phyloP scores from a whole-genome alignment of 2,329 filamentous ascomycete species.

The Xylariales sp. region DNA sequence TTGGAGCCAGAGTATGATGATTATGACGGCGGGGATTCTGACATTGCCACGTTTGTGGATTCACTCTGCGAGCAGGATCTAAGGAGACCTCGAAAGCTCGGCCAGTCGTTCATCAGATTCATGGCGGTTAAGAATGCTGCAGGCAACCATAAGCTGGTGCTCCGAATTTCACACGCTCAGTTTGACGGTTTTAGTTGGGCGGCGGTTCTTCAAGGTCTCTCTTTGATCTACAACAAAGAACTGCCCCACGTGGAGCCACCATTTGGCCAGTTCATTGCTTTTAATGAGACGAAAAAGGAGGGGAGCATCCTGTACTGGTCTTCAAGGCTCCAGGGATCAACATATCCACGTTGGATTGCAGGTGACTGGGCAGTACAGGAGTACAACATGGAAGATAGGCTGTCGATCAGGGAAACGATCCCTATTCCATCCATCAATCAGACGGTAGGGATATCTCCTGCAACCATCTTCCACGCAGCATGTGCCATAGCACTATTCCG shows the following conservation, averaged over 20 bases:
- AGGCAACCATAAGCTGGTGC: slow-evolving; percentile 2
- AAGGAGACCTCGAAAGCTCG: not conserved
- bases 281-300: not conserved
- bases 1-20: not conserved
- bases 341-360: not conserved
- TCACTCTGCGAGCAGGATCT: not conserved
- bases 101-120: slow-evolving; percentile 4
- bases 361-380: not conserved
- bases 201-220: not conserved
- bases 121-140: slow-evolving; percentile 1
- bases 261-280: slow-evolving; percentile 5
- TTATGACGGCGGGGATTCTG: not conserved
- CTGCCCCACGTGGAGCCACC: not conserved
- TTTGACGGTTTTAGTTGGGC: slow-evolving; percentile 7
- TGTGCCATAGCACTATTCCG: slow-evolving; percentile 5
- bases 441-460: not conserved
- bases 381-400: not conserved
- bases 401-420: slow-evolving; percentile 1
- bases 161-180: slow-evolving; percentile 5
- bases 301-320: slow-evolving; percentile 1
- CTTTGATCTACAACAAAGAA: slow-evolving; percentile 1
- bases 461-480: slow-evolving; percentile 5
- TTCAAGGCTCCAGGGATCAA: not conserved
- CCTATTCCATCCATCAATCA: not conserved
- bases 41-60: not conserved